Conservation (phyloP, 768 basidiomycete species). For the Clitopilus passeckerianus region DNA sequence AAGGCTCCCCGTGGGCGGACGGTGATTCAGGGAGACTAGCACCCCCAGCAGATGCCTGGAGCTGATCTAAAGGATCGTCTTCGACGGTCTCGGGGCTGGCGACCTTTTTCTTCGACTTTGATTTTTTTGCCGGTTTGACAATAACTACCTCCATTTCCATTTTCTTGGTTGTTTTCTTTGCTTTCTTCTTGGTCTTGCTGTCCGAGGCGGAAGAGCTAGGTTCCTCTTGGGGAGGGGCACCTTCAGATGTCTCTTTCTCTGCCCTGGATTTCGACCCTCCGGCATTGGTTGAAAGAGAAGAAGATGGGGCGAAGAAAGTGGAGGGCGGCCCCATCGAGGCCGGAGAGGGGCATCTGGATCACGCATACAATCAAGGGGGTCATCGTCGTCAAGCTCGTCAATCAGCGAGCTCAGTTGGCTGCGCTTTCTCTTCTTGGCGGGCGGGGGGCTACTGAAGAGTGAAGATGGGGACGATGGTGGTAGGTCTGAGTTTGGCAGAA, state of each 20-base stretch:
- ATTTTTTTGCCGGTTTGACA: not conserved
- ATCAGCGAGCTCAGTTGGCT: not conserved
- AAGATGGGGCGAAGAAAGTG: not conserved
- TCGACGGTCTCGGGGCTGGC: slow-evolving; percentile 6
- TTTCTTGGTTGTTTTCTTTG: not conserved
- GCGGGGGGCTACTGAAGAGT: not conserved
- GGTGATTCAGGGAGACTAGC: too few species aligned
- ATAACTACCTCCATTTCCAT: not conserved
- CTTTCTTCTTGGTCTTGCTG: not conserved
- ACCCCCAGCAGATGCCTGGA: too few species aligned
- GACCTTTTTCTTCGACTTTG: not conserved
- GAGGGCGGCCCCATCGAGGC: not conserved
- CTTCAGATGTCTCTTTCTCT: not conserved
- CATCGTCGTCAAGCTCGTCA: not conserved
- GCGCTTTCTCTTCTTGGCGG: not conserved
- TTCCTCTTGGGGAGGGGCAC: not conserved
- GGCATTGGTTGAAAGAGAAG: not conserved
- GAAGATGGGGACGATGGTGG: not conserved
- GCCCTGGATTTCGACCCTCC: not conserved
- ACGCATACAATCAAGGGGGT: not conserved
- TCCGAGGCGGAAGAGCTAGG: not conserved
- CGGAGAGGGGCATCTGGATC: slow-evolving; percentile 2
- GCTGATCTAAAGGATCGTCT: slow-evolving; percentile 1
- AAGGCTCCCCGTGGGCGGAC: too few species aligned
- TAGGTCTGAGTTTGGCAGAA: not conserved